Conservation (phyloP, 192 early-diverging fungal genomes). For the Coemansia sp. region DNA sequence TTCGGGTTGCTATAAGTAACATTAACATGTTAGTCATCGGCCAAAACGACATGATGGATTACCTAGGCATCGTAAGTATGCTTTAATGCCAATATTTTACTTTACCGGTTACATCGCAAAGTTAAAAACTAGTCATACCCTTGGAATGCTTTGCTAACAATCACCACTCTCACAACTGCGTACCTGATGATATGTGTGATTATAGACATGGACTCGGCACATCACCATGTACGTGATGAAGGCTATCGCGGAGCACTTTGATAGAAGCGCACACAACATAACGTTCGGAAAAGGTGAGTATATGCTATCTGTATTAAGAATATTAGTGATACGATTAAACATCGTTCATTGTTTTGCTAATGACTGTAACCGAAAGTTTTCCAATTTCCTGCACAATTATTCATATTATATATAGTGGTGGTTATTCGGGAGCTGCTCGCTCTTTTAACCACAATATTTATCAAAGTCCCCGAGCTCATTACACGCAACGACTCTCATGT, state of each 20-base stretch:
- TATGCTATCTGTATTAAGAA: background rate
- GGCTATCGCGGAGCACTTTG: slow-evolving; percentile 41
- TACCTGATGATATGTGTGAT: background rate
- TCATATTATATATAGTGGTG: slow-evolving; percentile 16
- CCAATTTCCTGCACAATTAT: background rate
- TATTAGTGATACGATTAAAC: no score
- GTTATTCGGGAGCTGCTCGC: slow-evolving; percentile 22
- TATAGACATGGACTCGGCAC: slow-evolving; percentile 17
- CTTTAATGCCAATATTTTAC: no score
- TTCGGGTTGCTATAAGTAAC: slow-evolving; percentile 23
- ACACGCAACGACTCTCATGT: slow-evolving; percentile 10
- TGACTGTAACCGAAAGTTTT: background rate
- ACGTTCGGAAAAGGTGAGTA: slow-evolving; percentile 7
- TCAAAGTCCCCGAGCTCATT: slow-evolving; percentile 35
- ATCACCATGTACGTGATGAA: slow-evolving; percentile 35
- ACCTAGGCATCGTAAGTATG: slow-evolving; percentile 28
- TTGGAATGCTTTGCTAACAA: background rate
- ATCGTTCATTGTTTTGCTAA: no score
- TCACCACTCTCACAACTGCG: background rate
- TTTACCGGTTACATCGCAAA: no score
- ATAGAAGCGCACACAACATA: slow-evolving; percentile 7
- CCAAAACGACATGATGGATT: slow-evolving; percentile 7
- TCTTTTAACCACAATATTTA: slow-evolving; percentile 10
- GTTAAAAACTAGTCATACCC: no score
- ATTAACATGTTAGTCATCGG: slow-evolving; percentile 20